These are phyloP conservation scores for Irpex sp. DNA, from an alignment of 1,284 basidiomycete species.

Conservation along the genomic window DNA sequence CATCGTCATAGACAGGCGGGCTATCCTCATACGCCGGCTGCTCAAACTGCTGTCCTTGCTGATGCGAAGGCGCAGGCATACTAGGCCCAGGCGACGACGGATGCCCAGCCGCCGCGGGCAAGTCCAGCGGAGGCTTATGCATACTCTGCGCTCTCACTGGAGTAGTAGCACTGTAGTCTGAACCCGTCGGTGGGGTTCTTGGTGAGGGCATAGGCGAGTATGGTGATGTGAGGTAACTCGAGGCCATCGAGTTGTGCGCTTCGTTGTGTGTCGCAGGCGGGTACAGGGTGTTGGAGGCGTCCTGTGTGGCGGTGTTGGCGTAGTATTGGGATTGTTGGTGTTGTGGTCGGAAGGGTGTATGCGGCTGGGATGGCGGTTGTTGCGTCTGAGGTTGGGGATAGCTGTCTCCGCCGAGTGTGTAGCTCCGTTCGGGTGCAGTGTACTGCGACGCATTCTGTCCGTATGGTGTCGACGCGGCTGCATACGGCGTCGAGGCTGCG, in stretches of 20 bases:
- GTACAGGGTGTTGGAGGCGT: background rate
- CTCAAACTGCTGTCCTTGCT: background rate
- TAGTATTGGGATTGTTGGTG: constrained; percentile 19
- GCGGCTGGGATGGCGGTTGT: background rate
- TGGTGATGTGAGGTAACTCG: constrained; percentile 16
- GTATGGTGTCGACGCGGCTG: constrained; percentile 19
- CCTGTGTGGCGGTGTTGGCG: constrained; percentile 23
- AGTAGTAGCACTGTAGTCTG: constrained; percentile 1
- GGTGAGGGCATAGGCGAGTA: constrained; percentile 14
- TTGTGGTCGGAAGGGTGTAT: background rate
- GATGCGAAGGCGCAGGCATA: constrained; percentile 13
- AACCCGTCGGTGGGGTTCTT: constrained; percentile 2
- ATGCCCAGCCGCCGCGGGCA: constrained; percentile 15
- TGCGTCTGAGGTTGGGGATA: constrained; percentile 27
- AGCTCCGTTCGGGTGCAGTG: constrained; percentile 38
- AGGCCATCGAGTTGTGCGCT: constrained; percentile 14
- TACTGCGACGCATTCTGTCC: background rate
- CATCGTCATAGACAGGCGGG: constrained; percentile 60
- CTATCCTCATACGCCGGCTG: constrained; percentile 39
- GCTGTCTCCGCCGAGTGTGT: constrained; percentile 52
- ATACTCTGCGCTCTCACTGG: constrained; percentile 6
- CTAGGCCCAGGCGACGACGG: constrained; percentile 2
- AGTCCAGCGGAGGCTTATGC: constrained; percentile 7
- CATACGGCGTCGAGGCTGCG: constrained; percentile 16
- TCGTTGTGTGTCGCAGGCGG: constrained; percentile 15